Conservation (phyloP, 176 grass and related monocot genomes). For the Triticum aestivum region IWGSC_CS_RefSeq_v2.1 NC_057794.1:49772669-49773168, state of each 20-base stretch:
- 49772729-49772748: background rate
- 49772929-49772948: background rate
- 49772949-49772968: conserved; percentile 3
- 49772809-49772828: background rate
- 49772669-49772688: background rate
- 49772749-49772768: background rate
- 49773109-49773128: background rate
- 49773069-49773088: conserved; percentile 8
- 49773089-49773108: background rate
- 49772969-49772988: background rate
- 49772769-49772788: background rate
- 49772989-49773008: background rate
- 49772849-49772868: background rate
- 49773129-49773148: background rate
- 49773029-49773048: background rate
- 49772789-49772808: background rate
- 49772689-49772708: background rate
- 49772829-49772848: background rate
- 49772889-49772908: background rate
- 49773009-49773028: background rate
- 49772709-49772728: background rate
- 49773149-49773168: background rate
- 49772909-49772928: background rate
- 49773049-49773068: background rate
- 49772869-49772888: background rate